Percentiles rank a stretch among this genome's conserved stretches.
Conservation (phyloP, 2,329 filamentous ascomycete genomes). For the Colletotrichum ledebouriae region DNA sequence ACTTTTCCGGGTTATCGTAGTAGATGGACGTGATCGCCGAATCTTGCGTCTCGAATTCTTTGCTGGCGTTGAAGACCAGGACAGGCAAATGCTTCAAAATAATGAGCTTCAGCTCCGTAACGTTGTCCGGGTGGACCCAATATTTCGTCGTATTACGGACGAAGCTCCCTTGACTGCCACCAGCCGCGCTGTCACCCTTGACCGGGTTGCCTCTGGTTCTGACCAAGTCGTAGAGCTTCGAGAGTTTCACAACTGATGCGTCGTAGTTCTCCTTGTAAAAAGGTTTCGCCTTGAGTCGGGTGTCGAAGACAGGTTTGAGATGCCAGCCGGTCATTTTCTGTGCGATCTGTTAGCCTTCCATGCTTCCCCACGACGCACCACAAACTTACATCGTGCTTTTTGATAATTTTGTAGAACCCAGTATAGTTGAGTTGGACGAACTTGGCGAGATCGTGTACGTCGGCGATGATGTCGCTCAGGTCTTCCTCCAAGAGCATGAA, state of each 20-base stretch:
- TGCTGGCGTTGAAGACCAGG: constrained; percentile 95
- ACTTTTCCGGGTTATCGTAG: constrained; percentile 94
- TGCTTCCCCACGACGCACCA: constrained; percentile 41
- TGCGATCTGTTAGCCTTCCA: constrained; percentile 4
- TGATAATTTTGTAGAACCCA: constrained; percentile 99
- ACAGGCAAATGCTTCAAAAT: constrained; percentile 98
- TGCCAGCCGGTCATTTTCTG: constrained; percentile 96
- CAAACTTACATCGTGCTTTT: constrained; percentile 90
- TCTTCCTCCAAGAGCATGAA: constrained; percentile 95
- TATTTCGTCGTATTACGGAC: constrained; percentile 98
- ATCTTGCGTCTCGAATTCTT: constrained; percentile 92
- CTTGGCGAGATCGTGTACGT: constrained; percentile 97
- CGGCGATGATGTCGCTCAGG: constrained; percentile 96
- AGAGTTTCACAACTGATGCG: constrained; percentile 93
- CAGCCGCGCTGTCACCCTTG: constrained; percentile 91
- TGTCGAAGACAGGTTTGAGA: constrained; percentile 94
- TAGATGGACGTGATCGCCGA: constrained; percentile 98
- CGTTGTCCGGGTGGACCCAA: constrained; percentile 99
- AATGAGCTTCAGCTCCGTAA: constrained; percentile 97
- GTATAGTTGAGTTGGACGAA: constrained; percentile 99
- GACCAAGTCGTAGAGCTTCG: constrained; percentile 94
- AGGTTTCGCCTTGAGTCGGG: constrained; percentile 92
- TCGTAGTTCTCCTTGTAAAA: constrained; percentile 99
- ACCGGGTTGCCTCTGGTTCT: constrained; percentile 92
- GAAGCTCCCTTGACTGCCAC: constrained; percentile 94